Evolutionary conservation across 2,329 filamentous ascomycete species (phyloP).

Genomic region (Penicillium sp.): DNA sequence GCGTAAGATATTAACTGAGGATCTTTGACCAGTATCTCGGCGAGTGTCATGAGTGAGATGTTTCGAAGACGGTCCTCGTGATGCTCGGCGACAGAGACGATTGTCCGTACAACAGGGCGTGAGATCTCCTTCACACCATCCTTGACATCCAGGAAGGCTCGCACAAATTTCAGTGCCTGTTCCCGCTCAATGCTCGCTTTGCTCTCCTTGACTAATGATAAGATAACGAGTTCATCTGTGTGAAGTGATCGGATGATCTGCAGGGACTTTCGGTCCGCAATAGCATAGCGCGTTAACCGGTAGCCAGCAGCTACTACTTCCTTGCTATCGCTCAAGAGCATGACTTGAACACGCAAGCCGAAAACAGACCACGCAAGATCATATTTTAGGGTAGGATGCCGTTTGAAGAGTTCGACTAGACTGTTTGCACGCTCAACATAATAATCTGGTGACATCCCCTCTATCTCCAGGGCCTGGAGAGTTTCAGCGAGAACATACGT

Average conservation of each 20-base stretch:
- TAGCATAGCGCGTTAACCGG: conserved; percentile 88
- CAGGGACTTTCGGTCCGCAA: conserved; percentile 87
- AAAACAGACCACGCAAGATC: conserved; percentile 97
- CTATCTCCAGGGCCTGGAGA: conserved; percentile 83
- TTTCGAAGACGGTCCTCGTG: conserved; percentile 82
- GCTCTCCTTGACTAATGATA: conserved; percentile 91
- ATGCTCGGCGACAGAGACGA: conserved; percentile 88
- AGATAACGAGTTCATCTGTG: conserved; percentile 88
- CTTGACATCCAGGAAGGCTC: conserved; percentile 94
- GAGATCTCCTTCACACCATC: conserved; percentile 88
- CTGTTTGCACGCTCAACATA: conserved; percentile 93
- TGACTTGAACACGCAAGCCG: conserved; percentile 88
- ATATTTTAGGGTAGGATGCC: conserved; percentile 91
- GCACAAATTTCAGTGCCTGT: conserved; percentile 94
- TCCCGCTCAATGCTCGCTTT: conserved; percentile 97
- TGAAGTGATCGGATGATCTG: conserved; percentile 86
- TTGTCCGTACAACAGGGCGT: conserved; percentile 81
- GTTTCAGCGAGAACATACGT: conserved; percentile 90
- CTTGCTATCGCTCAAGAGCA: conserved; percentile 93
- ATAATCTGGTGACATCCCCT: conserved; percentile 88
- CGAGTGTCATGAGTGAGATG: conserved; percentile 90
- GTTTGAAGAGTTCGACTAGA: conserved; percentile 94
- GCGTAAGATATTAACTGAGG: conserved; percentile 80
- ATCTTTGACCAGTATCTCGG: conserved; percentile 87
- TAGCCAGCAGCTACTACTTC: conserved; percentile 97